phyloP scores from a whole-genome alignment of 176 grass and related monocot genomes.

The Eragrostis curvula region DNA sequence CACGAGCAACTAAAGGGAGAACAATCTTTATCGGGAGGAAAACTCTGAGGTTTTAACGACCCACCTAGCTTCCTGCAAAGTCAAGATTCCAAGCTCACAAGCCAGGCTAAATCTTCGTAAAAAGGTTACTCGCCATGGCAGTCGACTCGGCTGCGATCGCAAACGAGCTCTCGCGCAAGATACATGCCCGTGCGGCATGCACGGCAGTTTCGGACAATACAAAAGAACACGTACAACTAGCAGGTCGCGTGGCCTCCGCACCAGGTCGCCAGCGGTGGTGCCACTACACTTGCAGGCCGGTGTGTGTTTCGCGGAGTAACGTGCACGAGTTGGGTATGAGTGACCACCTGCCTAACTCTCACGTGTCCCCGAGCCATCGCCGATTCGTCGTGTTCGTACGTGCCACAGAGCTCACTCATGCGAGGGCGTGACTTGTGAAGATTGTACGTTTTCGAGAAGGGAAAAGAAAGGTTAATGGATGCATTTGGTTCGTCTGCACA shows the following conservation, averaged over 20 bases:
- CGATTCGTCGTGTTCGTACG: slow-evolving; percentile 1
- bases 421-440: neutral
- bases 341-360: slow-evolving; percentile 10
- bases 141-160: neutral
- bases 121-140: neutral
- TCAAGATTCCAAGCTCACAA: neutral
- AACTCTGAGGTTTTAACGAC: no score
- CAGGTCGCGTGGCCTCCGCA: neutral
- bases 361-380: neutral
- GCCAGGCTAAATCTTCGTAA: neutral
- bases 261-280: neutral
- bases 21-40: no score
- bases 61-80: neutral
- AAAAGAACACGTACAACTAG: neutral
- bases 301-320: neutral
- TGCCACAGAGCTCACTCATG: neutral
- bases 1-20: no score
- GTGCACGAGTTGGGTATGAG: neutral
- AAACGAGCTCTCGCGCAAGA: neutral
- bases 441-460: neutral
- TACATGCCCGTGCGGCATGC: no score
- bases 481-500: neutral
- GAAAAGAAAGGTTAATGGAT: neutral
- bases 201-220: neutral
- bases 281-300: neutral